Evolutionary conservation across 345 rosid genomes (phyloP).

Genomic region (Melaleuca quinquenervia): DNA sequence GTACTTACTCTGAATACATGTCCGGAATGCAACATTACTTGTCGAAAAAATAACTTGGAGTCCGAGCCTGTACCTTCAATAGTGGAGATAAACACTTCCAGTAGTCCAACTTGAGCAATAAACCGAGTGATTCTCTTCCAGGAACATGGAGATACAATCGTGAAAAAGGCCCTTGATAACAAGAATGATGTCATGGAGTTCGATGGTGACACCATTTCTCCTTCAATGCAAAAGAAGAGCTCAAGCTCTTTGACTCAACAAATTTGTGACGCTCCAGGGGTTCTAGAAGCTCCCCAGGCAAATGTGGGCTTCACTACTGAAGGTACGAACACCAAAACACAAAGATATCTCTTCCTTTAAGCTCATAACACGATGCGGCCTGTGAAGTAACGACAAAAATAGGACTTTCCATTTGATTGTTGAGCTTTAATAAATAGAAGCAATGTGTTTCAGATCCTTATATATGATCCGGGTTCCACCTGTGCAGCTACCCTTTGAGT

Average conservation of each 20-base stretch:
- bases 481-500: not conserved
- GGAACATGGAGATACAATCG: not conserved
- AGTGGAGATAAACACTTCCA: not conserved
- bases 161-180: not conserved
- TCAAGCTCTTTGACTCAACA: too few species aligned
- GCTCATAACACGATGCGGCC: not conserved
- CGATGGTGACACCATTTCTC: not conserved
- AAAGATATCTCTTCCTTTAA: not conserved
- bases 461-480: not conserved
- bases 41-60: not conserved
- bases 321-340: not conserved
- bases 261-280: not conserved
- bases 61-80: not conserved
- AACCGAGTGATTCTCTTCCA: not conserved
- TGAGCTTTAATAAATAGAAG: not conserved
- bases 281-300: not conserved
- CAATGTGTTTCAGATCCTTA: not conserved
- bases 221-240: not conserved
- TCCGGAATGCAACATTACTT: not conserved
- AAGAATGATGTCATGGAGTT: rapidly evolving
- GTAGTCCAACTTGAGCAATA: not conserved
- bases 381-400: not conserved
- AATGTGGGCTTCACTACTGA: not conserved
- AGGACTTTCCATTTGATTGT: not conserved
- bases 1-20: not conserved